Conservation (phyloP, 805 yeast species). For the Deakozyma indianensis region DNA sequence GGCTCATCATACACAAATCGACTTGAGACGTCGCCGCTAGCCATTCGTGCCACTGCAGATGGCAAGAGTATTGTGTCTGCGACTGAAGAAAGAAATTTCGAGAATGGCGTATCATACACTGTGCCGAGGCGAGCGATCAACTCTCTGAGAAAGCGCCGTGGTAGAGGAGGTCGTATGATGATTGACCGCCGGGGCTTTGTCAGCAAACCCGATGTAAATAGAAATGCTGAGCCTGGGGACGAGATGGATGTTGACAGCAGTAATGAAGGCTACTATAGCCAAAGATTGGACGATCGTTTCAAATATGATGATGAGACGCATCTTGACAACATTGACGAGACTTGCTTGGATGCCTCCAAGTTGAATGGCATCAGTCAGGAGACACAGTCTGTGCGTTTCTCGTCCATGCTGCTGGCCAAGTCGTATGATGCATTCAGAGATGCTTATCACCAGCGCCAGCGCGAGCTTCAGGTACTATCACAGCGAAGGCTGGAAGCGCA, state of each 20-base stretch:
- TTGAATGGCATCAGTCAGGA: conserved; percentile 72
- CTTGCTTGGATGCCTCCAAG: conserved; percentile 66
- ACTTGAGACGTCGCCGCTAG: conserved; percentile 13
- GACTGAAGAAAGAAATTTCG: conserved; percentile 7
- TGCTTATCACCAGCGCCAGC: conserved; percentile 60
- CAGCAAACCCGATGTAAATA: conserved; percentile 17
- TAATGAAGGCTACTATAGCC: conserved; percentile 11
- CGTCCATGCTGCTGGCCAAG: conserved; percentile 78
- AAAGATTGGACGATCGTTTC: conserved; percentile 47
- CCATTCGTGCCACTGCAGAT: conserved; percentile 8
- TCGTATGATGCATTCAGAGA: conserved; percentile 70
- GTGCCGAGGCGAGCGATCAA: conserved; percentile 16
- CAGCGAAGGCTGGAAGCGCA: conserved; percentile 16
- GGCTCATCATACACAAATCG: conserved; percentile 15
- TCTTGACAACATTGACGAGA: conserved; percentile 31
- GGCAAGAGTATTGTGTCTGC: conserved; percentile 9
- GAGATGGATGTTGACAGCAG: conserved; percentile 13
- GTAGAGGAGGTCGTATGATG: conserved; percentile 55
- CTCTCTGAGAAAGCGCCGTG: conserved; percentile 56
- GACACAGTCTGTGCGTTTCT: conserved; percentile 82
- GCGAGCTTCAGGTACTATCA: conserved; percentile 26
- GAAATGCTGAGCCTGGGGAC: conserved; percentile 18
- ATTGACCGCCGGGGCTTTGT: conserved; percentile 58
- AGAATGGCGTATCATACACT: conserved; percentile 6
- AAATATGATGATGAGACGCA: conserved; percentile 46